Evolutionary conservation across 2,329 filamentous ascomycete species (phyloP).

Genomic region (Penicillium sp.): DNA sequence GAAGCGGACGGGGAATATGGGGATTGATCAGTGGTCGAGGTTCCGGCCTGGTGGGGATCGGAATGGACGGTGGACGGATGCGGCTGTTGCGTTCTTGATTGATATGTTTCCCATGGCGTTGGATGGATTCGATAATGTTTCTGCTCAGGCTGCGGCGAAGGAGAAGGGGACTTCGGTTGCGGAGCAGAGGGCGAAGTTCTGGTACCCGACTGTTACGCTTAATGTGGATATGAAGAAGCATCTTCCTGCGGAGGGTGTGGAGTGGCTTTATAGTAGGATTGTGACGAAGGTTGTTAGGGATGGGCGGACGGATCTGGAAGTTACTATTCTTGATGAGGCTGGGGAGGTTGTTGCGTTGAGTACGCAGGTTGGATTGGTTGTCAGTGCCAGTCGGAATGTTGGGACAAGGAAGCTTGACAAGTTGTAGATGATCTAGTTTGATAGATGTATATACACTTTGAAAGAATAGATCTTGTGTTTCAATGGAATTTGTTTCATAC

Average conservation of each 20-base stretch:
- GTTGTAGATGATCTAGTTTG: conserved; percentile 14
- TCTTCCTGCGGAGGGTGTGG: conserved; percentile 63
- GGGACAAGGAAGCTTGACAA: conserved; percentile 41
- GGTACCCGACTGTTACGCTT: conserved; percentile 73
- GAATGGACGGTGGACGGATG: conserved; percentile 58
- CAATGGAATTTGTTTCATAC: not conserved
- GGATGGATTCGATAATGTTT: conserved; percentile 47
- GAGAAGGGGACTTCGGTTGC: conserved; percentile 22
- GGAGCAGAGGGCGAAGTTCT: conserved; percentile 48
- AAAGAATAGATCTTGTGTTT: not conserved
- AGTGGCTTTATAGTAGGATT: conserved; percentile 67
- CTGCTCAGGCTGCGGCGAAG: conserved; percentile 28
- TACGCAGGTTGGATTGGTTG: conserved; percentile 63
- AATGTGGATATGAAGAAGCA: conserved; percentile 74
- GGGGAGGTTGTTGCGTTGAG: conserved; percentile 65
- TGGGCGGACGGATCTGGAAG: conserved; percentile 70
- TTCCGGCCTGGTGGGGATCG: conserved; percentile 51
- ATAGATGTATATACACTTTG: conserved; percentile 1
- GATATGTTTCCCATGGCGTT: conserved; percentile 68
- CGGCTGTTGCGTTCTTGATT: conserved; percentile 60
- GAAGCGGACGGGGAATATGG: conserved; percentile 13
- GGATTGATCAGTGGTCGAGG: conserved; percentile 64
- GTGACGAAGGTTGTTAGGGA: conserved; percentile 64
- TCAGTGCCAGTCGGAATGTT: conserved; percentile 62
- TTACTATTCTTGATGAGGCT: conserved; percentile 61